Evolutionary conservation across 805 yeast genomes (phyloP).

Genomic region (Metschnikowia continentalis): DNA sequence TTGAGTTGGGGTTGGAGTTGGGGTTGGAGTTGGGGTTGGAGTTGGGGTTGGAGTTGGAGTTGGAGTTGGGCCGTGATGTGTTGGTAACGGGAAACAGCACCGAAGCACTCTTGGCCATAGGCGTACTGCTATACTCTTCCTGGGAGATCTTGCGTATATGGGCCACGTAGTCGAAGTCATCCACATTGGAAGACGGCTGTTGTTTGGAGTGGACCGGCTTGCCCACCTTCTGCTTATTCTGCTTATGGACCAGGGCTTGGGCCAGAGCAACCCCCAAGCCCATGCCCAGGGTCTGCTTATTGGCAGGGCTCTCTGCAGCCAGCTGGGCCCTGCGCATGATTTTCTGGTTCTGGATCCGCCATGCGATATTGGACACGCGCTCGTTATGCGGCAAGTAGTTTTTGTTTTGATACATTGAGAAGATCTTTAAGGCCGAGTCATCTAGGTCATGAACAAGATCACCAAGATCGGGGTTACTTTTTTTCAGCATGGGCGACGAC

Average conservation of each 20-base stretch:
- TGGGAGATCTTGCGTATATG: constrained; percentile 41
- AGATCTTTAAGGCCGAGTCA: constrained; percentile 34
- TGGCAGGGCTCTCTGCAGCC: constrained; percentile 1
- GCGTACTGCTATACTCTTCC: constrained; percentile 26
- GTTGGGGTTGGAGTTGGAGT: background rate
- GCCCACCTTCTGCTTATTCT: background rate
- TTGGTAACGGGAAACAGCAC: background rate
- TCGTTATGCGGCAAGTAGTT: constrained; percentile 39
- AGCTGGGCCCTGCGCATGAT: constrained; percentile 13
- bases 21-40: background rate
- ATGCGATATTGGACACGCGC: constrained; percentile 41
- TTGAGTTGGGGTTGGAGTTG: background rate
- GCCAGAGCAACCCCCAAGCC: too few species aligned
- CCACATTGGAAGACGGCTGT: constrained; percentile 26
- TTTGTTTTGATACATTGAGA: constrained; percentile 40
- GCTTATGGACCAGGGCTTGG: too few species aligned
- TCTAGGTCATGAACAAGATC: constrained; percentile 32
- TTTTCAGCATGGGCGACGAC: background rate
- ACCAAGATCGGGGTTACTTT: constrained; percentile 3
- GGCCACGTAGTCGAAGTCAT: constrained; percentile 44
- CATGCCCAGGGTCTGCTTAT: background rate
- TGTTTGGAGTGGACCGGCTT: background rate
- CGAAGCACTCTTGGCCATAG: constrained; percentile 1
- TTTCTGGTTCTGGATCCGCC: constrained; percentile 42
- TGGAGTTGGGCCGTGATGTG: background rate